Evolutionary conservation across 2,329 filamentous ascomycete genomes (phyloP), one percentile per base, ranked within the genome.

Genomic region (Hypoxylon sp.): DNA sequence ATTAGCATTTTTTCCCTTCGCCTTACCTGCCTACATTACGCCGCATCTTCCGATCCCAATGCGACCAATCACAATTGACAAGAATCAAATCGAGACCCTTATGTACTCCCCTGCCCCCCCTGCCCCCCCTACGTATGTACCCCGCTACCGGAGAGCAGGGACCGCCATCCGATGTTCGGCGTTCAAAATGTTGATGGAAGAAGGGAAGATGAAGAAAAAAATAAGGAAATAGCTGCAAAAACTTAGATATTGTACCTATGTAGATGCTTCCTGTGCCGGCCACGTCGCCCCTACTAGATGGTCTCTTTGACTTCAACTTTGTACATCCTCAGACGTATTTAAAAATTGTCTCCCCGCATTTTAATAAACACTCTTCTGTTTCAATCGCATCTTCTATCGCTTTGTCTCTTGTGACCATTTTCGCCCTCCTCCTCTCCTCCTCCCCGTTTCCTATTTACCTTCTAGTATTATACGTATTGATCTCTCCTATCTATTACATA

Each of bases 101-200:
- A 21, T 16, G n/a, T 20, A 26, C 26, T 13, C 12, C n/a, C n/a
- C n/a, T n/a, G n/a, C n/a, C n/a, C n/a, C n/a, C n/a, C n/a, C n/a
- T n/a, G n/a, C n/a, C n/a, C n/a, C n/a, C n/a, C n/a, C n/a, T 46
- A 37, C 21, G 35, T 25, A 45, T 51, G 55, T 48, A 51, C 53
- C 63, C 63, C 63, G 63, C 62, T 61, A 64, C 62, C 62, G 63
- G 62, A 65, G 62, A 35, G 32, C 38, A 52, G 51, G 60, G 54
- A 52, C 56, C 52, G 32, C 44, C 48, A 48, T 66, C 63, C 63
- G 63, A 66, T 66, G 2, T 54, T 66, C 63, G 63, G 63, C 62
- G 47, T n/a, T n/a, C n/a, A 42, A 34, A 37, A 12, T 19, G 26
- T 35, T 20, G n/a, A 49, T 38, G 45, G 36, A 31, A 36, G n/a